phyloP scores from a whole-genome alignment of 2,329 filamentous ascomycete genomes.

The Magnaporthiopsis rhizophila region DNA sequence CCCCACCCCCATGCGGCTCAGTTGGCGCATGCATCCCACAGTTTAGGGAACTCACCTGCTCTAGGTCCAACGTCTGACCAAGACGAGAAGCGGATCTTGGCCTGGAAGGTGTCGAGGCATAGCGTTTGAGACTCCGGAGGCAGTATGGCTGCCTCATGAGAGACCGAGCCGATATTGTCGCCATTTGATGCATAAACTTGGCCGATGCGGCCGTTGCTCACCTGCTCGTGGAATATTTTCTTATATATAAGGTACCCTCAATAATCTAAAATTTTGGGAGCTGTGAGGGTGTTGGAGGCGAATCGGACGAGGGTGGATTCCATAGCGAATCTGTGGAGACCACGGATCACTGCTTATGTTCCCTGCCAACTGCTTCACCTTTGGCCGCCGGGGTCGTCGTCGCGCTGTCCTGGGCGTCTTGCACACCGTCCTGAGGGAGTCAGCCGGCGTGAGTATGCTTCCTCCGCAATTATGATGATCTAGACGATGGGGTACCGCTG shows the following conservation, averaged over 20 bases:
- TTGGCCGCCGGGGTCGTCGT: no score
- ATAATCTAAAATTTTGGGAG: no score
- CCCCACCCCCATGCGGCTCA: background rate
- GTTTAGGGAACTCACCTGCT: slow-evolving; percentile 39
- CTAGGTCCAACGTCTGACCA: slow-evolving; percentile 42
- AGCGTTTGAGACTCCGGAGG: background rate
- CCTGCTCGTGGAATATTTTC: background rate
- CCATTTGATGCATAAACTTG: background rate
- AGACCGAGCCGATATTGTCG: background rate
- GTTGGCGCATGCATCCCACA: background rate
- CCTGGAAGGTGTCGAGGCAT: slow-evolving; percentile 3
- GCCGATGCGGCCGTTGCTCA: no score
- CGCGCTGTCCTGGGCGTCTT: no score
- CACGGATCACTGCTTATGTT: background rate
- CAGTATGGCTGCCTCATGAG: slow-evolving; percentile 2
- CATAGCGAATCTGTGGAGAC: background rate
- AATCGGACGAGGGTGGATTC: background rate
- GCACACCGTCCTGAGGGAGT: no score
- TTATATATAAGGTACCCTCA: no score
- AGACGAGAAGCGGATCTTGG: slow-evolving; percentile 21
- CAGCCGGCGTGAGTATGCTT: no score
- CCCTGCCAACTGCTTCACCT: no score
- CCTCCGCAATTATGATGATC: no score
- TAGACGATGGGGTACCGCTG: no score
- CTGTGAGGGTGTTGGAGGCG: background rate